phyloP scores from a whole-genome alignment of 1,284 basidiomycete species.

The Golubevia pallescens region DNA sequence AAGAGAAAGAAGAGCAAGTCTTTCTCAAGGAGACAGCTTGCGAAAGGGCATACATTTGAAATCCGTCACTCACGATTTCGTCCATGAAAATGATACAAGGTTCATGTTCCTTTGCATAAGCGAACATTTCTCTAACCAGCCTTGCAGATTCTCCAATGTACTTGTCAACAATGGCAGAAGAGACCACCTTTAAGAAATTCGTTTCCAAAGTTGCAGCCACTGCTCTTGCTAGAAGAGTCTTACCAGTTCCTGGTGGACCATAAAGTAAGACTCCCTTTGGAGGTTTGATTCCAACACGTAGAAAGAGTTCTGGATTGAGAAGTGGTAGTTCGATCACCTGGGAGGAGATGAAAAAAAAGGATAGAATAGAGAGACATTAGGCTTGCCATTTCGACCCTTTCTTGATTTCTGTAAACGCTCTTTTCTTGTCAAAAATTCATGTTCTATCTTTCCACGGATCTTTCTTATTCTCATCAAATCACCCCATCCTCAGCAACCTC shows the following conservation, averaged over 20 bases:
- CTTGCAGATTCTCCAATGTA: slow-evolving; percentile 98
- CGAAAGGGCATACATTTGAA: background rate
- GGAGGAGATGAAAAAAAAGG: too few relatives aligned
- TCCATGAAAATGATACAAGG: slow-evolving; percentile 69
- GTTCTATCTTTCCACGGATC: too few relatives aligned
- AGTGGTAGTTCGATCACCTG: slow-evolving; percentile 80
- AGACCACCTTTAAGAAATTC: slow-evolving; percentile 98
- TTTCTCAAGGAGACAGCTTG: background rate
- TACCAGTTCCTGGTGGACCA: slow-evolving; percentile 92
- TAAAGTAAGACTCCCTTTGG: slow-evolving; percentile 93
- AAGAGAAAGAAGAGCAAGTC: background rate
- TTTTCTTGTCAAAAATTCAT: too few relatives aligned
- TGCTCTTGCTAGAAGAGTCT: slow-evolving; percentile 91
- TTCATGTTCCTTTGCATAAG: slow-evolving; percentile 94
- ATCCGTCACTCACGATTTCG: slow-evolving; percentile 32
- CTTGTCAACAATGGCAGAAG: slow-evolving; percentile 99
- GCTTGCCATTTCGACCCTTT: too few relatives aligned
- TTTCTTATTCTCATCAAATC: too few relatives aligned
- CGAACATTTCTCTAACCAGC: slow-evolving; percentile 94
- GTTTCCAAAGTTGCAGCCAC: slow-evolving; percentile 94
- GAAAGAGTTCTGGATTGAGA: slow-evolving; percentile 92
- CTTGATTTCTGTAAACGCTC: too few relatives aligned
- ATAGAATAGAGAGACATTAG: too few relatives aligned
- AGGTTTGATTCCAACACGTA: slow-evolving; percentile 92
- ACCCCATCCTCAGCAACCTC: too few relatives aligned